Evolutionary conservation across 1,139 yeast species (phyloP), one percentile per base, ranked within the genome.

Genomic region (Sugiyamaella pinicola): DNA sequence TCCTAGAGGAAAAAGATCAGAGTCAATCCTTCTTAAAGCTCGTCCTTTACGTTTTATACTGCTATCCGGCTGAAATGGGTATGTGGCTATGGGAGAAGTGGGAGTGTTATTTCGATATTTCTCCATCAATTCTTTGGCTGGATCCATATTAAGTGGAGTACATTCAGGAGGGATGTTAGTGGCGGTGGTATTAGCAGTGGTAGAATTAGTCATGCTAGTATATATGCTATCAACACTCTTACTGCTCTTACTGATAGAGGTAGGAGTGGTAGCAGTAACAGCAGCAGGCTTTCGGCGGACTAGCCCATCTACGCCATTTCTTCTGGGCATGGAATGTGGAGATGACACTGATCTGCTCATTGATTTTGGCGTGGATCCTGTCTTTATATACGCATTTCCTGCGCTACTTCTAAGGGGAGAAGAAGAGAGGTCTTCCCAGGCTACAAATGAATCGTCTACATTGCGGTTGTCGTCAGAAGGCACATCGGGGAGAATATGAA

Each of bases 371-470:
- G 35, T 15, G 13, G 24, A 13, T 15, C 29, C 46, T n/a, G 9
- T 5, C 10, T 13, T 29, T n/a, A 28, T 19, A 29, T 9, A 10
- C 4, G 19, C 33, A n/a, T n/a, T n/a, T 9, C 24, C 17, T 39
- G 43, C 5, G 10, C 35, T 24, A n/a, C 19, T 22, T 19, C 41
- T 40, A 7, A 53, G 22, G 4, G 58, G 57, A 4, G 59, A 55
- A 29, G 59, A 56, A 15, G 57, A 50, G 21, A 46, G 41, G 13
- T 45, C 46, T 13, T 56, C 58, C 61, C 61, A 58, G 13, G 55
- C 57, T 8, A 58, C 59, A 37, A 34, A 46, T 12, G 54, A 58
- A 13, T 57, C 59, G 13, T 46, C 49, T 18, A 37, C 49, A 17
- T 37, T 22, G 6, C 29, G 10, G 13, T 28, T 29, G 35, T 29